phyloP scores from a whole-genome alignment of 371 early-diverging fungal genomes.

The Mortierella sp. region DNA sequence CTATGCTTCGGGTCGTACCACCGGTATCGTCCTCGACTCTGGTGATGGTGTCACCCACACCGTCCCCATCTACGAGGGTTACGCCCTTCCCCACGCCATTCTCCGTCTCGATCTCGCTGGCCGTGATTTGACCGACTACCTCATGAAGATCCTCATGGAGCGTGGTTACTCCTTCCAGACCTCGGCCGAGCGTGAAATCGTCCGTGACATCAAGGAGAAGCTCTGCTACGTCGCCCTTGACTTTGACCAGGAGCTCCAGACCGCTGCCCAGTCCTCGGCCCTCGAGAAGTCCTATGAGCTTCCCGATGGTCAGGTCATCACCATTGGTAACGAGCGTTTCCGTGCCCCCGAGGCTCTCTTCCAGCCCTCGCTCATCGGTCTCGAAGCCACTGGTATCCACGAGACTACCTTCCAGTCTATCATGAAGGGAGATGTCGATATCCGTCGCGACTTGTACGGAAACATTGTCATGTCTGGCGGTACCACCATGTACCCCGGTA shows the following conservation, averaged over 20 bases:
- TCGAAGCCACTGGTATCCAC: conserved; percentile 90
- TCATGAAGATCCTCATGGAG: conserved; percentile 89
- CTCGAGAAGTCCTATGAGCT: conserved; percentile 77
- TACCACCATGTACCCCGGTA: conserved; percentile 84
- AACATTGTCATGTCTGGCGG: conserved; percentile 96
- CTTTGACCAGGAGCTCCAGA: conserved; percentile 91
- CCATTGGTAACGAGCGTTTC: conserved; percentile 83
- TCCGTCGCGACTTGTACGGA: conserved; percentile 84
- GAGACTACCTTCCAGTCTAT: conserved; percentile 90
- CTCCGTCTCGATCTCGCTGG: conserved; percentile 94
- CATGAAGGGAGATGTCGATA: conserved; percentile 87
- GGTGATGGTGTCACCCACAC: conserved; percentile 96
- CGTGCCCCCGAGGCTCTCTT: conserved; percentile 85
- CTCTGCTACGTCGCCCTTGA: conserved; percentile 91
- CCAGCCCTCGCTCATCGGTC: conserved; percentile 86
- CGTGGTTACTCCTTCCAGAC: conserved; percentile 89
- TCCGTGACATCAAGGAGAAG: conserved; percentile 95
- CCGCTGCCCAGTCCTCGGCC: conserved; percentile 59
- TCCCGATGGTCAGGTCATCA: conserved; percentile 89
- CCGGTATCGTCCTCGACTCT: conserved; percentile 93
- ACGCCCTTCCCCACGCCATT: conserved; percentile 93
- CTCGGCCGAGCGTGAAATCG: conserved; percentile 94
- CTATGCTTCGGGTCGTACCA: conserved; percentile 95
- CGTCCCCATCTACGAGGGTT: conserved; percentile 97
- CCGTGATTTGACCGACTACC: conserved; percentile 90